Conservation (phyloP, 2,329 filamentous ascomycete genomes). For the Scopulariopsis brevicaulis region DNA sequence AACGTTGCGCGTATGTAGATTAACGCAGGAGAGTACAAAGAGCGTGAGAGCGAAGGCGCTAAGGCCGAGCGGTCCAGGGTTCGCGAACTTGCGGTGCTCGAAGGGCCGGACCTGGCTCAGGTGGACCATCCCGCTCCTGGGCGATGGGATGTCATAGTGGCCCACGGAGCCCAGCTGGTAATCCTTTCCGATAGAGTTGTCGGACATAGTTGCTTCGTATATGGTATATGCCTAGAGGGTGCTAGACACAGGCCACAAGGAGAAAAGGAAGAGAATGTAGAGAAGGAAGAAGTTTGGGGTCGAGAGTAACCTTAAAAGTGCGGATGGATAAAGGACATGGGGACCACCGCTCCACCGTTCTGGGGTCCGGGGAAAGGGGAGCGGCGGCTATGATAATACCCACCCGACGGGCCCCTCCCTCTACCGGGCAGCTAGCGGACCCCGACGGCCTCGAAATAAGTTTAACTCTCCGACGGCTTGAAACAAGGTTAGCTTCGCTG, state of each 20-base stretch:
- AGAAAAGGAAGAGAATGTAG: not conserved
- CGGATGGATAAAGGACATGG: not conserved
- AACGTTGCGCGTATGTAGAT: constrained; percentile 53
- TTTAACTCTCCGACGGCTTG: too few relatives aligned
- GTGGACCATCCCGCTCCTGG: constrained; percentile 32
- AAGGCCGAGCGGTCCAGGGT: constrained; percentile 68
- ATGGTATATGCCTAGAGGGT: not conserved
- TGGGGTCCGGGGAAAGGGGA: not conserved
- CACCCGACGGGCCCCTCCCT: too few relatives aligned
- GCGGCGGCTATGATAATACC: not conserved
- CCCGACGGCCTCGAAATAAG: too few relatives aligned
- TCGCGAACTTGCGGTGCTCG: constrained; percentile 63
- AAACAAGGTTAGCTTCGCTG: too few relatives aligned
- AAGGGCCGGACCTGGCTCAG: constrained; percentile 54
- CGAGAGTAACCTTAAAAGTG: too few relatives aligned
- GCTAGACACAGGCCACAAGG: not conserved
- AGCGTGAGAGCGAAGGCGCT: constrained; percentile 73
- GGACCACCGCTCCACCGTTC: not conserved
- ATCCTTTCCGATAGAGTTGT: not conserved
- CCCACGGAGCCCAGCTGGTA: not conserved
- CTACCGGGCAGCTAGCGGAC: too few relatives aligned
- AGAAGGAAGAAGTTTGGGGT: not conserved
- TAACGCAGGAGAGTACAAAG: constrained; percentile 66
- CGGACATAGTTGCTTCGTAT: not conserved
- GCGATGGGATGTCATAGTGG: constrained; percentile 3